These are phyloP conservation scores for Neurospora pannonica DNA, from an alignment of 495 filamentous ascomycete genomes.

Conservation along the genomic window DNA sequence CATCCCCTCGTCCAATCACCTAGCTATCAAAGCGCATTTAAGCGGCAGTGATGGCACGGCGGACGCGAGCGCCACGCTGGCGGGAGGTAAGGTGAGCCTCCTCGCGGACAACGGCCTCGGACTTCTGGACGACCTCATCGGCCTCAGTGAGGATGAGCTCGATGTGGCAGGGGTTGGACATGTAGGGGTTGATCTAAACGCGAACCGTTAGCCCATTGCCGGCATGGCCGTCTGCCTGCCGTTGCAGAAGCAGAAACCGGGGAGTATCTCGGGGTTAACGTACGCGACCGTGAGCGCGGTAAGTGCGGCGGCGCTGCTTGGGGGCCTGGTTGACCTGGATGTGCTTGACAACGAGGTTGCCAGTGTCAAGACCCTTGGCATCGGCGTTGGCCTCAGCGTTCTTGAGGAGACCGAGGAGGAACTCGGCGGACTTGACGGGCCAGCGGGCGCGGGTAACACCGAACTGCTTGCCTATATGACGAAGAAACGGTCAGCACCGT, in stretches of 20 bases:
- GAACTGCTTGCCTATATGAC: conserved; percentile 80
- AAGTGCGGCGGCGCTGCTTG: conserved; percentile 94
- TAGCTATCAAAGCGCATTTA: conserved; percentile 32
- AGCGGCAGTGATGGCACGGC: conserved; percentile 70
- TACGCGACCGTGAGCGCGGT: conserved; percentile 99
- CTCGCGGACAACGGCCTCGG: conserved; percentile 52
- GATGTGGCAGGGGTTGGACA: conserved; percentile 99
- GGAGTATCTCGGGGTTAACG: conserved; percentile 29
- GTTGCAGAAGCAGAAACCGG: not conserved
- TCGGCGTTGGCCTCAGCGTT: conserved; percentile 99
- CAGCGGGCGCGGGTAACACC: conserved; percentile 95
- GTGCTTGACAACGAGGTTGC: conserved; percentile 94
- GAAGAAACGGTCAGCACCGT: conserved; percentile 19
- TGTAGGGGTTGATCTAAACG: conserved; percentile 92
- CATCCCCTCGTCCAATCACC: conserved; percentile 15
- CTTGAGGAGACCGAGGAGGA: conserved; percentile 92
- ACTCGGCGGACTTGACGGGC: conserved; percentile 98
- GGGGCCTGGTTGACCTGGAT: conserved; percentile 99
- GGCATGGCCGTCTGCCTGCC: conserved; percentile 3
- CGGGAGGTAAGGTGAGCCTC: conserved; percentile 62
- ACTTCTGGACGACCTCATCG: conserved; percentile 85
- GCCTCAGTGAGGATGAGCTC: conserved; percentile 98
- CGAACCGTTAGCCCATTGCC: conserved; percentile 14
- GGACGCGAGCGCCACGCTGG: conserved; percentile 75
- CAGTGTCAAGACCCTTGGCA: conserved; percentile 95